Evolutionary conservation across 345 rosid genomes (phyloP), one percentile per base, ranked within the genome.

Genomic region (Atalantia buxifolia): DNA sequence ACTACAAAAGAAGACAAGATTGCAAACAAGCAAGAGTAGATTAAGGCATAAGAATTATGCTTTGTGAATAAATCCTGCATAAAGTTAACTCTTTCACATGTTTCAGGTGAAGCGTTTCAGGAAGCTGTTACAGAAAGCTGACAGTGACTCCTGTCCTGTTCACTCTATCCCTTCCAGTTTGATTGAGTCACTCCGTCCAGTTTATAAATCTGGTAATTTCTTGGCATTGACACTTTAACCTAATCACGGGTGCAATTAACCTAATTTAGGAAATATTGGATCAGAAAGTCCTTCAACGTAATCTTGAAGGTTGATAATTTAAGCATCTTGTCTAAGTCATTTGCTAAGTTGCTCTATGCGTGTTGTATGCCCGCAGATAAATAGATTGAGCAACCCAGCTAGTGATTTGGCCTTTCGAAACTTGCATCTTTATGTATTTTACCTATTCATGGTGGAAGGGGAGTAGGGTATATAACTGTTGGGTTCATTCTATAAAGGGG

Each of bases 71-170:
- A 36, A 55, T 66, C 14, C 13, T 76, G 9, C 28, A 0, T n/a
- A 31, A 25, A 24, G 25, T 66, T 35, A 66, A 72, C 36, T 78
- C 21, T 75, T 71, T 81, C 27, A 40, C 42, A 75, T 80, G 67
- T 86, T 87, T 82, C 87, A 94, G 98, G 93, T 88, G 56, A 94
- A 84, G 79, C 93, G 92, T 45, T 94, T 96, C 83, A 84, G 86
- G 77, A 91, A 89, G 86, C 59, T 92, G 78, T 77, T 94, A 72
- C 89, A 81, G 87, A 94, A 94, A 87, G 95, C 90, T 63, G 92
- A 87, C 79, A 87, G 75, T 69, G 84, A 84, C 71, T 86, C 92
- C 18, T 92, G 93, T 85, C 88, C 93, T 57, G 79, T 55, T 74
- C 83, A 88, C 80, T 60, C 91, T 25, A 69, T 96, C 79, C 86